These are phyloP conservation scores for Coniferiporia sulphurascens DNA, from an alignment of 1,284 basidiomycete species.

Conservation along the genomic window DNA sequence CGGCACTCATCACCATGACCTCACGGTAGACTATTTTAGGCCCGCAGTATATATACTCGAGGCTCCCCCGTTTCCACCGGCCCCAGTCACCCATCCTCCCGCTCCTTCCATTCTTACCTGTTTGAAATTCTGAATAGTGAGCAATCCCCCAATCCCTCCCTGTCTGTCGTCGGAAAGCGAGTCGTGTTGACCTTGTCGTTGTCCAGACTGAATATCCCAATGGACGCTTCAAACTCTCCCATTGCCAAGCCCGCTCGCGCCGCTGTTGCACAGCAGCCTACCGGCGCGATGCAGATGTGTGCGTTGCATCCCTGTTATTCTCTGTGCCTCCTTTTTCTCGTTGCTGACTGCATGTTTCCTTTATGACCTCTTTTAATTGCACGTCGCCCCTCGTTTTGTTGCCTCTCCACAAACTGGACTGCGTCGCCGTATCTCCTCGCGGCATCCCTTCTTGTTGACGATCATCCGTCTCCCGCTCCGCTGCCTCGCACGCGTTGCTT, in stretches of 20 bases:
- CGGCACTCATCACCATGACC: too few species aligned
- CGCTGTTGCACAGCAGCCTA: conserved; percentile 14
- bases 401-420: neutral
- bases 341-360: neutral
- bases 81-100: too few species aligned
- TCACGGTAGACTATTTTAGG: too few species aligned
- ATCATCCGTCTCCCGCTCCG: neutral
- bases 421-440: too few species aligned
- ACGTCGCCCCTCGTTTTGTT: neutral
- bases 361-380: neutral
- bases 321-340: too few species aligned
- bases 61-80: too few species aligned
- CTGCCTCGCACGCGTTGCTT: neutral
- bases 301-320: neutral
- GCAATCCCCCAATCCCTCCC: too few species aligned
- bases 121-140: too few species aligned
- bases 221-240: conserved; percentile 6
- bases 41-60: too few species aligned
- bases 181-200: neutral
- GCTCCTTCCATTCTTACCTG: too few species aligned
- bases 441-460: neutral
- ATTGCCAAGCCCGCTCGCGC: conserved; percentile 14
- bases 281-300: conserved; percentile 14
- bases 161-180: neutral
- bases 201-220: neutral